Percentiles rank a stretch among this genome's conserved stretches.
phyloP scores from a whole-genome alignment of 495 filamentous ascomycete species.

The Aspergillus leporis region DNA sequence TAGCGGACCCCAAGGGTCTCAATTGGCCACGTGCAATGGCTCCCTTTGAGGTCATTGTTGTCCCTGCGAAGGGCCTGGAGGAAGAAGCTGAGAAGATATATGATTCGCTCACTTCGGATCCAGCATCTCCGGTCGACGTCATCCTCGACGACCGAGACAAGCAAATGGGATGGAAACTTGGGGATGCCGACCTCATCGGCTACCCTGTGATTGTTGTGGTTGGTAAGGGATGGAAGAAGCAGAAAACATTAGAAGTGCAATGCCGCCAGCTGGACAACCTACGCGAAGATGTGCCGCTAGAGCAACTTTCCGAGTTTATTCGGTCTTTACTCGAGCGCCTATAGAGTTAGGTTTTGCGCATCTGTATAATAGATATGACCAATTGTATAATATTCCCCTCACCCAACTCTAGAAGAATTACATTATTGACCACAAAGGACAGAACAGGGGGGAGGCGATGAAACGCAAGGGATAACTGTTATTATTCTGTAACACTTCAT shows the following conservation, averaged over 20 bases:
- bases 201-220: constrained; percentile 81
- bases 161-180: constrained; percentile 77
- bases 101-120: constrained; percentile 45
- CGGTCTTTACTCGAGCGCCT: constrained; percentile 42
- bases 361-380: constrained; percentile 8
- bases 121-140: constrained; percentile 49
- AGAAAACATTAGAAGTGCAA: constrained; percentile 70
- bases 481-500: not conserved
- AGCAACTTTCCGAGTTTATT: constrained; percentile 38
- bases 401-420: not conserved
- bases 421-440: not conserved
- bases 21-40: constrained; percentile 89
- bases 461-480: not conserved
- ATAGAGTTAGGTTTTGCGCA: constrained; percentile 18
- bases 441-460: not conserved
- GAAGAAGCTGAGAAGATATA: constrained; percentile 59
- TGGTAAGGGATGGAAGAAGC: constrained; percentile 70
- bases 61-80: constrained; percentile 54
- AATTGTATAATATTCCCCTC: constrained; percentile 12
- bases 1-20: constrained; percentile 73
- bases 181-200: constrained; percentile 85
- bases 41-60: constrained; percentile 76
- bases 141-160: constrained; percentile 77
- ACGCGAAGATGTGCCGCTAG: constrained; percentile 47
- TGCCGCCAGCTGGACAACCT: constrained; percentile 59